Conservation (phyloP, 441 rosid species). For the Populus tomentosa region DNA sequence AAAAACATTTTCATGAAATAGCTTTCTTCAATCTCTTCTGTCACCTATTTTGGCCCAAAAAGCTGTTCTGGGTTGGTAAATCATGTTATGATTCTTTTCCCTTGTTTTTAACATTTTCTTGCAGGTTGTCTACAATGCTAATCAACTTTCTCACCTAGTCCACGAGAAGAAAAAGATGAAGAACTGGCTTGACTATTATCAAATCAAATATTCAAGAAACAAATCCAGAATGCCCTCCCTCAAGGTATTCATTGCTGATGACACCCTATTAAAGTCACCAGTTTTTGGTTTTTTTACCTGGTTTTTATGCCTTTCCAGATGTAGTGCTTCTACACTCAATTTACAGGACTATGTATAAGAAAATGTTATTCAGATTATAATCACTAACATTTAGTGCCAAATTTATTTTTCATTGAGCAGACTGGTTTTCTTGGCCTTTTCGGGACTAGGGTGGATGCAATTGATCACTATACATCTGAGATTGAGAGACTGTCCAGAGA, state of each 20-base stretch:
- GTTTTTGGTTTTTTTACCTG: neutral
- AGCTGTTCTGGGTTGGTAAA: neutral
- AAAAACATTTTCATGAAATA: neutral
- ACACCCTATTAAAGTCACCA: neutral
- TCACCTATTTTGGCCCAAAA: neutral
- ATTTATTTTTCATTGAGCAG: slow-evolving; percentile 35
- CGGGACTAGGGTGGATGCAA: slow-evolving; percentile 67
- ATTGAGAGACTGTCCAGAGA: slow-evolving; percentile 51
- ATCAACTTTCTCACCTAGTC: slow-evolving; percentile 63
- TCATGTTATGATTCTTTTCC: neutral
- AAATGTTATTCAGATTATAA: neutral
- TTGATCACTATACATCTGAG: slow-evolving; percentile 57
- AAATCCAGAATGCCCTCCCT: slow-evolving; percentile 40
- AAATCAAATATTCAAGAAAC: slow-evolving; percentile 59
- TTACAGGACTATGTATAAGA: neutral
- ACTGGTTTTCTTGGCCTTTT: slow-evolving; percentile 82
- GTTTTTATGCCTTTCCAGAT: neutral
- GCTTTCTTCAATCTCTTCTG: neutral
- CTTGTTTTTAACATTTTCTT: slow-evolving; percentile 5
- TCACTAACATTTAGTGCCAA: neutral
- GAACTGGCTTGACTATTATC: slow-evolving; percentile 82
- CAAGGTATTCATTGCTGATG: slow-evolving; percentile 45
- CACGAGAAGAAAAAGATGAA: slow-evolving; percentile 58
- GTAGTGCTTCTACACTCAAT: slow-evolving; percentile 1
- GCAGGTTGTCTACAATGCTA: slow-evolving; percentile 85